Base-by-base conservation (phyloP, 1,139 yeast genomes). In the Blastobotrys illinoisensis region DNA sequence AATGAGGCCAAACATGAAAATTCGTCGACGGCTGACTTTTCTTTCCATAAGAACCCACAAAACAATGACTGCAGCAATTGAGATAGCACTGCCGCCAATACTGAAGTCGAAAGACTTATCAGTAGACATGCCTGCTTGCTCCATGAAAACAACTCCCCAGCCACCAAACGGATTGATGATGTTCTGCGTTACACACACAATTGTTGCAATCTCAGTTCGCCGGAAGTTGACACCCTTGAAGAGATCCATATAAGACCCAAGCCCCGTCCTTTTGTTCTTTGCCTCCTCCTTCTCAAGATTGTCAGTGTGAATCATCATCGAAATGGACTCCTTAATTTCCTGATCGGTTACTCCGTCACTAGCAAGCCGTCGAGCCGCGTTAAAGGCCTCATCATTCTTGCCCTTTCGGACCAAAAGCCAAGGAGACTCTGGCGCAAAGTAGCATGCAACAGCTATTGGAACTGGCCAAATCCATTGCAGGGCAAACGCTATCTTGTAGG, bases 391-490 rank as follows among this genome's bases (percentile, higher is more conserved):
- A n/a, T n/a, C n/a, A n/a, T n/a, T n/a, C n/a, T n/a, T n/a, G n/a
- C n/a, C n/a, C 60, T 69, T 73, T 43, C 75, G 71, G 47, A 78
- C 74, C 65, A 71, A 73, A 75, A 79, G 80, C 75, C 82, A 79
- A 49, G 85, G 85, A 23, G 83, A 74, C 62, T 81, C 85, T 43
- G 85, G 85, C 54, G 80, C 76, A 55, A 79, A 64, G 46, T 78
- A 73, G 61, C 79, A 72, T 18, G 79, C 79, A 52, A 79, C 59
- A 46, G 79, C 72, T 63, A 81, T 73, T 13, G 80, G 81, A 53
- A 79, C 58, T 1, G 85, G 84, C 85, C 85, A 82, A 9, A 75
- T 65, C 86, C 86, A 82, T 66, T 82, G 86, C 21, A 79, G 53
- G 0, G 79, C 82, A 63, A 75, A 78, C 0, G 83, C 82, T 23